phyloP scores from a whole-genome alignment of 768 basidiomycete species.

The Hygrocybe punicea region DNA sequence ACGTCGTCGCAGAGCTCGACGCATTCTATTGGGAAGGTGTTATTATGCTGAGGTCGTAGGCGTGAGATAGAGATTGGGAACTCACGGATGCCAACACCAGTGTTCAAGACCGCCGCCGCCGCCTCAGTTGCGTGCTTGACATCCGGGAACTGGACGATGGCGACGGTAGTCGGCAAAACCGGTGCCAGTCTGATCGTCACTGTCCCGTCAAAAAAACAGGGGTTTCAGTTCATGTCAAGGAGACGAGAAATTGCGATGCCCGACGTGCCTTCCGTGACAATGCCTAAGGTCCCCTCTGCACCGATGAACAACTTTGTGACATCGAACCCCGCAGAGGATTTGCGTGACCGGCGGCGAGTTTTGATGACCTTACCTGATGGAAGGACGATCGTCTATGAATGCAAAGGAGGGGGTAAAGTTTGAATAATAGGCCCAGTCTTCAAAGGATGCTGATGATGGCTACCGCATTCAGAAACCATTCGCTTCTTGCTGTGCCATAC shows the following conservation, averaged over 20 bases:
- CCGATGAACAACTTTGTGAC: conserved; percentile 83
- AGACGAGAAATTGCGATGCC: conserved; percentile 14
- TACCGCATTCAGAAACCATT: conserved; percentile 88
- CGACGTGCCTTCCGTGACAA: conserved; percentile 70
- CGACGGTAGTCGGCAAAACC: conserved; percentile 76
- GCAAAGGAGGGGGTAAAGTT: not conserved
- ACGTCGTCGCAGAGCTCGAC: conserved; percentile 81
- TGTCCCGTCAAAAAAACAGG: conserved; percentile 43
- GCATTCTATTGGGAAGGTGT: conserved; percentile 54
- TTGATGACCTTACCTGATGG: conserved; percentile 89
- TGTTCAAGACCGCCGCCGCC: conserved; percentile 73
- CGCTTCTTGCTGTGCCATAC: conserved; percentile 85
- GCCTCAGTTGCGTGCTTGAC: conserved; percentile 76
- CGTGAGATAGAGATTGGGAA: too few species aligned
- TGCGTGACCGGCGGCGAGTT: conserved; percentile 72
- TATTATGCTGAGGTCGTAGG: not conserved
- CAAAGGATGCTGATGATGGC: conserved; percentile 5
- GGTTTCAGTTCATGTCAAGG: conserved; percentile 1
- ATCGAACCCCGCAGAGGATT: conserved; percentile 87
- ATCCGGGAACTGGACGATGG: conserved; percentile 81
- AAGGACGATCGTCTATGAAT: conserved; percentile 74
- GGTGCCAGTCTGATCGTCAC: conserved; percentile 84
- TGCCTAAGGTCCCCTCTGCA: conserved; percentile 75
- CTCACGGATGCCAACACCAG: conserved; percentile 71
- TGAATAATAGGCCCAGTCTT: conserved; percentile 6